Percentiles rank a stretch among this genome's conserved stretches.
Conservation (phyloP, 139 green algal species). For the Gonium pectorale region DNA sequence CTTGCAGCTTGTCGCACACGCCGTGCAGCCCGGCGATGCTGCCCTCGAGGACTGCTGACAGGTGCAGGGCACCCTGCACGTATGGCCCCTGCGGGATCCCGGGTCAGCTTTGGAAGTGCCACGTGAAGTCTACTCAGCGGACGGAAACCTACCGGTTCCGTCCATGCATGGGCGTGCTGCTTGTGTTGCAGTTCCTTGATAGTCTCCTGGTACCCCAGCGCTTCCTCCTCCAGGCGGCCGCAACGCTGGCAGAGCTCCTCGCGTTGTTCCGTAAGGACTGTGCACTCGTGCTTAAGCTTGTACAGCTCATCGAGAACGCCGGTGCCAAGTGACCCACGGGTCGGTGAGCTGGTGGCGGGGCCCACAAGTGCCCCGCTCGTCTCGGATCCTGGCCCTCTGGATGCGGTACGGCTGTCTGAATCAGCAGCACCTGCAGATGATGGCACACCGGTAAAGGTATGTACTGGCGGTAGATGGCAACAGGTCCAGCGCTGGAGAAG, state of each 20-base stretch:
- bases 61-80: neutral
- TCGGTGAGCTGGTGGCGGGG: neutral
- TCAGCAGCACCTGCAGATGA: too few species aligned
- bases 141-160: too few species aligned
- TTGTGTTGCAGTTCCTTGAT: neutral
- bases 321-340: neutral
- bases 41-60: neutral
- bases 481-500: too few species aligned
- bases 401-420: too few species aligned
- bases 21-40: conserved; percentile 3
- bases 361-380: too few species aligned
- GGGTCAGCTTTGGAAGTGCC: too few species aligned
- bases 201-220: neutral
- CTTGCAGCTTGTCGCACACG: conserved; percentile 16
- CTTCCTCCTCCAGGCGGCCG: neutral
- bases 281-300: neutral
- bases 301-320: conserved; percentile 14
- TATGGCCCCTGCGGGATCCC: too few species aligned
- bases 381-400: too few species aligned
- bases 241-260: conserved; percentile 7
- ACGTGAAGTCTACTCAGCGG: too few species aligned
- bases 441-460: too few species aligned
- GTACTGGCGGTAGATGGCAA: too few species aligned
- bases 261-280: neutral
- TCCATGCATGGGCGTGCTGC: too few species aligned